A percentile compares a stretch with the other conserved stretches of the same genome.
Conservation (phyloP, 2,329 filamentous ascomycete genomes). For the Scedosporium dehoogii region DNA sequence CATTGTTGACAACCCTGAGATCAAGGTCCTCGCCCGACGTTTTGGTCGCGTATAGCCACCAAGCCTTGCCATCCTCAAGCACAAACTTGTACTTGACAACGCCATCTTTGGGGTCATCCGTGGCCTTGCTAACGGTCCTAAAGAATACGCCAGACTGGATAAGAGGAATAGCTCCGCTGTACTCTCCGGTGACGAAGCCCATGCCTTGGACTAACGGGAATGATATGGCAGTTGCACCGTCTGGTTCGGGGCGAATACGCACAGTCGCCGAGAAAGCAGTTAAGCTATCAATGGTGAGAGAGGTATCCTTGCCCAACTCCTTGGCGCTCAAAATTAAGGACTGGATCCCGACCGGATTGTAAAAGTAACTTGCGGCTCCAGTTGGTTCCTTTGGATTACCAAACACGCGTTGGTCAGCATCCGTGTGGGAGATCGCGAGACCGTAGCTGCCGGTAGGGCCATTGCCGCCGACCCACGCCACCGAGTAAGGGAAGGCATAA, state of each 20-base stretch:
- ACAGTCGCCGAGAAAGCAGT: conserved; percentile 56
- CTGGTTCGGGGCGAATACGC: conserved; percentile 48
- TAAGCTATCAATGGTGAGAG: conserved; percentile 40
- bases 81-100: conserved; percentile 67
- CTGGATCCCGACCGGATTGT: conserved; percentile 74
- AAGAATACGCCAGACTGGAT: conserved; percentile 71
- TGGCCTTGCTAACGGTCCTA: conserved; percentile 49
- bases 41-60: conserved; percentile 70
- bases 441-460: conserved; percentile 62
- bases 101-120: conserved; percentile 47
- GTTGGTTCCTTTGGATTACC: conserved; percentile 46
- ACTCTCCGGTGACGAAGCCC: conserved; percentile 73
- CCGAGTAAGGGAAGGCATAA: conserved; percentile 67
- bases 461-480: conserved; percentile 57
- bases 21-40: conserved; percentile 49
- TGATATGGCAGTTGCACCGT: conserved; percentile 50
- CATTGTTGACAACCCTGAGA: conserved; percentile 59
- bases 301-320: conserved; percentile 56
- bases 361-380: conserved; percentile 60
- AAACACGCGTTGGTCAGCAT: conserved; percentile 56
- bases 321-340: conserved; percentile 69
- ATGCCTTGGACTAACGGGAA: conserved; percentile 87
- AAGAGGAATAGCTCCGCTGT: conserved; percentile 57
- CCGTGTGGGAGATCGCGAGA: conserved; percentile 65
- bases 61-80: conserved; percentile 62